Percentiles rank a stretch among this genome's conserved stretches.
phyloP scores from a whole-genome alignment of 1,284 basidiomycete species.

The Naganishia albida region DNA sequence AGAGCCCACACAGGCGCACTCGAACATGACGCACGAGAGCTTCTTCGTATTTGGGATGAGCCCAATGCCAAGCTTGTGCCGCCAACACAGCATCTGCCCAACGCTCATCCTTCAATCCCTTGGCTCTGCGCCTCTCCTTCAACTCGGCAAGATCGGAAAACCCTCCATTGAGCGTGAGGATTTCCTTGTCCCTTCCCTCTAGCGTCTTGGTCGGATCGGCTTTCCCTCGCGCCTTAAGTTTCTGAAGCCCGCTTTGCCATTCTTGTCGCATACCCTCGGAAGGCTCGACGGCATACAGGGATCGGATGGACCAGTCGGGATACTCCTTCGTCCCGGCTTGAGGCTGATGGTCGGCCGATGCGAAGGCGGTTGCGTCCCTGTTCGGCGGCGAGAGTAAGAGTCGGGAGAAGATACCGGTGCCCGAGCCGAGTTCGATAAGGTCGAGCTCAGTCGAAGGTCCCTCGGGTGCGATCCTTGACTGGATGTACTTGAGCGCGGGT shows the following conservation, averaged over 20 bases:
- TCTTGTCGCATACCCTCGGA: constrained; percentile 53
- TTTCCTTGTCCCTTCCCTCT: constrained; percentile 18
- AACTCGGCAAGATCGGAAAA: constrained; percentile 50
- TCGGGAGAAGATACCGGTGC: constrained; percentile 56
- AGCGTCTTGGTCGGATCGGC: constrained; percentile 6
- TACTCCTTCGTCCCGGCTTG: constrained; percentile 34
- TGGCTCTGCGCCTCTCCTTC: constrained; percentile 32
- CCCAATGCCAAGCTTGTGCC: constrained; percentile 54
- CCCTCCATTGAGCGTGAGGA: constrained; percentile 46
- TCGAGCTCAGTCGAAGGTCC: constrained; percentile 33
- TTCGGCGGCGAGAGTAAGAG: constrained; percentile 48
- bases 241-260: constrained; percentile 41
- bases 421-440: constrained; percentile 53
- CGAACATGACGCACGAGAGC: constrained; percentile 44
- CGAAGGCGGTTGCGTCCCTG: constrained; percentile 18
- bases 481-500: constrained; percentile 45
- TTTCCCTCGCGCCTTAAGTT: constrained; percentile 21
- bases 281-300: constrained; percentile 53
- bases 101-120: constrained; percentile 35
- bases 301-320: constrained; percentile 44
- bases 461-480: constrained; percentile 28
- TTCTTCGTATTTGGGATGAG: constrained; percentile 47
- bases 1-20: background rate
- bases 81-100: constrained; percentile 51
- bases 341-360: background rate